Conservation (phyloP, 352 stramenopile genomes). For the Aphanomyces stellatus region DNA sequence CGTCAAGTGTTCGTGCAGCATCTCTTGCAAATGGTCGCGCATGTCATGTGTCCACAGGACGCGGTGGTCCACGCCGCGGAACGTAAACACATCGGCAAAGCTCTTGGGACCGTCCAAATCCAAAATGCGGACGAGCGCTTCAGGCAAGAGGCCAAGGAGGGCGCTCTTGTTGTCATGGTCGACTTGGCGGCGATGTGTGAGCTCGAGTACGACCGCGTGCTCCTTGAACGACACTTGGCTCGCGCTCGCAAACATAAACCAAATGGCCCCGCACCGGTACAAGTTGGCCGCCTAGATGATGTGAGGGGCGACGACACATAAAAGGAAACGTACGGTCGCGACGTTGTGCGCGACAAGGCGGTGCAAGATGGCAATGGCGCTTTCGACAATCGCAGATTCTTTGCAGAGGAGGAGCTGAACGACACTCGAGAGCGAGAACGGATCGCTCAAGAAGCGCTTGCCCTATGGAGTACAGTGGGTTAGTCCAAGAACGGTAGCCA, state of each 20-base stretch:
- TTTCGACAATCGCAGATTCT: slow-evolving; percentile 10
- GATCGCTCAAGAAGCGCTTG: slow-evolving; percentile 30
- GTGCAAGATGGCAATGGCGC: slow-evolving; percentile 7
- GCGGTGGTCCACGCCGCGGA: slow-evolving; percentile 47
- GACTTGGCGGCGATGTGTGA: slow-evolving; percentile 52
- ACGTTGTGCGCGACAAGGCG: slow-evolving; percentile 31
- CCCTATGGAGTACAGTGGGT: too few relatives aligned
- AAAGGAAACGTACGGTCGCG: slow-evolving; percentile 30
- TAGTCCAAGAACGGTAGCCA: neutral
- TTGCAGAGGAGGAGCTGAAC: slow-evolving; percentile 47
- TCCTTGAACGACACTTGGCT: slow-evolving; percentile 38
- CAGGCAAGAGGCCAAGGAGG: slow-evolving; percentile 57
- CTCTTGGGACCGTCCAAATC: slow-evolving; percentile 48
- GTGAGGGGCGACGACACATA: slow-evolving; percentile 51
- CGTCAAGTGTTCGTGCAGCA: slow-evolving; percentile 62
- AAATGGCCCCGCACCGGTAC: slow-evolving; percentile 54
- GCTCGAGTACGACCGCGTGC: slow-evolving; percentile 50
- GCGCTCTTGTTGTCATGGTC: slow-evolving; percentile 52
- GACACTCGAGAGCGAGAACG: slow-evolving; percentile 38
- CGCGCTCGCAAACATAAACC: slow-evolving; percentile 49
- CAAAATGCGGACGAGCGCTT: slow-evolving; percentile 57
- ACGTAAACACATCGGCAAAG: slow-evolving; percentile 59
- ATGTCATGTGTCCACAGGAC: slow-evolving; percentile 64
- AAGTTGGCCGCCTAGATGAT: slow-evolving; percentile 34
- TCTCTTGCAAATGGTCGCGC: slow-evolving; percentile 56